Evolutionary conservation across 2,329 filamentous ascomycete genomes (phyloP).

Genomic region (Fusarium siculi): DNA sequence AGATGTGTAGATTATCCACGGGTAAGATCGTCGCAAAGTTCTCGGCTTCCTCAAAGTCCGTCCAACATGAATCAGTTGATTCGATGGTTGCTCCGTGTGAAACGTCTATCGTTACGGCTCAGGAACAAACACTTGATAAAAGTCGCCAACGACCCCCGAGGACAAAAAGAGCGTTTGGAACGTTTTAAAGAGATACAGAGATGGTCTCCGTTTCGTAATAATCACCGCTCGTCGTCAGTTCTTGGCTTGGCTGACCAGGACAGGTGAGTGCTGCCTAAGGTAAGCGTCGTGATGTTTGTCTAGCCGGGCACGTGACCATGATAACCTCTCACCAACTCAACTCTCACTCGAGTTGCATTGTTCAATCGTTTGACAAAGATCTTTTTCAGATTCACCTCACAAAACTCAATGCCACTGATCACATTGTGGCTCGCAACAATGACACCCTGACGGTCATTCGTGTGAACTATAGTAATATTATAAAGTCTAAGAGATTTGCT

Average conservation of each 20-base stretch:
- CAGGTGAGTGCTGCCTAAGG: conserved; percentile 42
- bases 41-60: conserved; percentile 29
- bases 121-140: neutral
- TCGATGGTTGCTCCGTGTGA: conserved; percentile 13
- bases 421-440: neutral
- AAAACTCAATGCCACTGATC: neutral
- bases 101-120: conserved; percentile 28
- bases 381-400: neutral
- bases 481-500: neutral
- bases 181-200: conserved; percentile 9
- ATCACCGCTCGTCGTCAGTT: conserved; percentile 30
- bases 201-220: conserved; percentile 18
- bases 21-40: neutral
- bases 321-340: neutral
- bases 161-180: neutral
- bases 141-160: neutral
- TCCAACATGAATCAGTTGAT: conserved; percentile 9
- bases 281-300: conserved; percentile 36
- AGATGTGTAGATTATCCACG: neutral
- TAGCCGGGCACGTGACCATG: conserved; percentile 34
- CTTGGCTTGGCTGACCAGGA: conserved; percentile 37
- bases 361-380: neutral
- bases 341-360: neutral
- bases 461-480: neutral
- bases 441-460: neutral